Evolutionary conservation across 805 yeast species (phyloP), one percentile per base, ranked within the genome.

Genomic region (Kuraishia ogatae): DNA sequence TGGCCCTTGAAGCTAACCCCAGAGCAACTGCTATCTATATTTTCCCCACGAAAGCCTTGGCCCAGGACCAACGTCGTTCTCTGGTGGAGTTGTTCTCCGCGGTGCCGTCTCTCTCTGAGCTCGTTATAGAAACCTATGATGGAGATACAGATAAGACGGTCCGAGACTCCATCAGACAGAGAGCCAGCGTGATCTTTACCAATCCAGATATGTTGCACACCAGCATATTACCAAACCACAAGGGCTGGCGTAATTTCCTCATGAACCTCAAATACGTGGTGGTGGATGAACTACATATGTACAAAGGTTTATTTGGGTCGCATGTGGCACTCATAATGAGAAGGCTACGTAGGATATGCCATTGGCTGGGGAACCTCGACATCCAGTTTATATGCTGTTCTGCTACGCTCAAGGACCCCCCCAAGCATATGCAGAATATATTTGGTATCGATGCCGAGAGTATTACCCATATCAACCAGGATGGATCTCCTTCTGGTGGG

Each of bases 11-110:
- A 50, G 62, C 65, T 10, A 74, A 66, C 49, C 71, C 71, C 11
- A 71, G 71, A 35, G 62, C 79, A 3, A 88, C 96, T 0, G 87
- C 97, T 10, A 75, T 96, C 74, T 91, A 87, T 62, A 84, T 94
- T 13, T 94, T 94, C 62, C 99, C 99, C 1, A 94, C 99, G 0
- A 94, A 94, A 65, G 99, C 99, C 0, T 74, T 94, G 53, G 98
- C 99, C 0, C 99, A 94, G 65, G 99, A 94, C 73, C 99, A 94
- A 68, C 85, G 85, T 62, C 74, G 96, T 59, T 83, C 96, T n/a
- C 71, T 94, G 55, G 76, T 77, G 52, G 83, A 79, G 22, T 69
- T 87, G 11, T 69, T 86, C 50, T 69, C 75, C 5, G 70, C 70
- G 43, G 76, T 88, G 52, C 81, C 83, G 0, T 69, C 70, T 13